These are phyloP conservation scores for Wickerhamiella musiphila DNA, from an alignment of 805 yeast genomes.

Conservation along the genomic window DNA sequence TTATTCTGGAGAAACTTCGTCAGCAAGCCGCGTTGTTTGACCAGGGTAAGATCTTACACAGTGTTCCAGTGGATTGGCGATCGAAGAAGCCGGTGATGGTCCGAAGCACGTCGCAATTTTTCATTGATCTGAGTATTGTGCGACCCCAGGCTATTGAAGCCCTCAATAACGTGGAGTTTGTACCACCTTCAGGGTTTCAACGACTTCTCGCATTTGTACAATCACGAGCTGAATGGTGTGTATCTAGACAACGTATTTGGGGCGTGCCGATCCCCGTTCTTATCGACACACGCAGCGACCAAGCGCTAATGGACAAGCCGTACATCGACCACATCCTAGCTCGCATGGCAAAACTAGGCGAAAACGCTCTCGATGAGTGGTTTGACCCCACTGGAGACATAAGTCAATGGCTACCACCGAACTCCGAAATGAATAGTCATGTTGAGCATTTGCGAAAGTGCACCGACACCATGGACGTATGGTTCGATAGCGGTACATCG, in stretches of 20 bases:
- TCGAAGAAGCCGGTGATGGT: conserved; percentile 90
- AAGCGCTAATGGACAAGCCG: conserved; percentile 40
- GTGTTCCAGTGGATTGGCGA: conserved; percentile 96
- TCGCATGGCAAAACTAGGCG: conserved; percentile 39
- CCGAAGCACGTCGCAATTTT: conserved; percentile 94
- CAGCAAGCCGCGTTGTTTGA: conserved; percentile 30
- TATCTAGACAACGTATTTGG: conserved; percentile 91
- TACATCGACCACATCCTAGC: conserved; percentile 41
- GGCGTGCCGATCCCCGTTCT: conserved; percentile 95
- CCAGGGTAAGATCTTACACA: conserved; percentile 44
- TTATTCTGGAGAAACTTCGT: conserved; percentile 29
- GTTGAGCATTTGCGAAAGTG: conserved; percentile 43
- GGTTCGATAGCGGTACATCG: conserved; percentile 95
- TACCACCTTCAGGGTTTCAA: conserved; percentile 55
- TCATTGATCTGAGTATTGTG: conserved; percentile 65
- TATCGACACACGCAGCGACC: conserved; percentile 42
- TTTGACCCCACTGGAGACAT: conserved; percentile 38
- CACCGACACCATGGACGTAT: conserved; percentile 90
- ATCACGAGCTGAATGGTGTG: conserved; percentile 90
- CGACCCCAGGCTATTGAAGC: conserved; percentile 45
- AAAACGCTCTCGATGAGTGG: conserved; percentile 35
- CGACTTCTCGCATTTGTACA: conserved; percentile 56
- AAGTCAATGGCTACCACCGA: conserved; percentile 56
- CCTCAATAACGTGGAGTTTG: conserved; percentile 45
- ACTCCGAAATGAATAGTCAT: conserved; percentile 4